Percentiles rank a stretch among this genome's conserved stretches.
phyloP scores from a whole-genome alignment of 768 basidiomycete genomes.

The Lactarius sanguifluus region DNA sequence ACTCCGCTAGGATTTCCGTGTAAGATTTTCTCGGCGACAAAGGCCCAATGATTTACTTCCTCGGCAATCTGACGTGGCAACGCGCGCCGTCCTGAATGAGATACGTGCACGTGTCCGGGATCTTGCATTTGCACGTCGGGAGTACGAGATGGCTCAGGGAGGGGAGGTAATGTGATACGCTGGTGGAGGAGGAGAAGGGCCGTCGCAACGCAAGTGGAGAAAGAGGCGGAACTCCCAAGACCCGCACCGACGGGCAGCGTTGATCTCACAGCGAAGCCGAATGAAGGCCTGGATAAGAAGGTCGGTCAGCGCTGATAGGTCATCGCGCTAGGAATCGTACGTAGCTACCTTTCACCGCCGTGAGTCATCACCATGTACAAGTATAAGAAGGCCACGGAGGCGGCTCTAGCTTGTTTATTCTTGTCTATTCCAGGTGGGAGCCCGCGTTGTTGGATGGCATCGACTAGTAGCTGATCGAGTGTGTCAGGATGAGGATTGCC shows the following conservation, averaged over 20 bases:
- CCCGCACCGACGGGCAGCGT: slow-evolving; percentile 94
- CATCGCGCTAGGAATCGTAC: slow-evolving; percentile 1
- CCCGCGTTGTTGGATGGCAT: slow-evolving; percentile 57
- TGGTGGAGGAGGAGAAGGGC: slow-evolving; percentile 74
- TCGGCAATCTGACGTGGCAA: slow-evolving; percentile 66
- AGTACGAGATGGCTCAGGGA: slow-evolving; percentile 46
- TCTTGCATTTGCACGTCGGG: slow-evolving; percentile 33
- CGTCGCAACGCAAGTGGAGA: slow-evolving; percentile 83
- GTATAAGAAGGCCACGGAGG: slow-evolving; percentile 83
- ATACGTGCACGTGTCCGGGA: slow-evolving; percentile 57
- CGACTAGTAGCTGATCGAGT: slow-evolving; percentile 72
- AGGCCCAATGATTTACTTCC: slow-evolving; percentile 89
- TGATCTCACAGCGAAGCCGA: slow-evolving; percentile 80
- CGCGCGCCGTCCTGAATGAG: slow-evolving; percentile 64
- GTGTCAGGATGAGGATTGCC: slow-evolving; percentile 58
- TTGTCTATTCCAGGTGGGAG: slow-evolving; percentile 39
- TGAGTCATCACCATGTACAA: slow-evolving; percentile 81
- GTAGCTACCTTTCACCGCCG: slow-evolving; percentile 54
- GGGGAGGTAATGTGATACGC: slow-evolving; percentile 60
- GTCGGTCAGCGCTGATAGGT: slow-evolving; percentile 2
- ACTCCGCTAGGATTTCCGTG: slow-evolving; percentile 98
- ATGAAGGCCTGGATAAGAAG: slow-evolving; percentile 54
- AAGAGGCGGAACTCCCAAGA: slow-evolving; percentile 95
- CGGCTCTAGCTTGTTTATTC: slow-evolving; percentile 43
- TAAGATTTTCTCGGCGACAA: slow-evolving; percentile 91